Evolutionary conservation across 371 early-diverging fungal species (phyloP).

Genomic region (Syncephalis plumigaleata): DNA sequence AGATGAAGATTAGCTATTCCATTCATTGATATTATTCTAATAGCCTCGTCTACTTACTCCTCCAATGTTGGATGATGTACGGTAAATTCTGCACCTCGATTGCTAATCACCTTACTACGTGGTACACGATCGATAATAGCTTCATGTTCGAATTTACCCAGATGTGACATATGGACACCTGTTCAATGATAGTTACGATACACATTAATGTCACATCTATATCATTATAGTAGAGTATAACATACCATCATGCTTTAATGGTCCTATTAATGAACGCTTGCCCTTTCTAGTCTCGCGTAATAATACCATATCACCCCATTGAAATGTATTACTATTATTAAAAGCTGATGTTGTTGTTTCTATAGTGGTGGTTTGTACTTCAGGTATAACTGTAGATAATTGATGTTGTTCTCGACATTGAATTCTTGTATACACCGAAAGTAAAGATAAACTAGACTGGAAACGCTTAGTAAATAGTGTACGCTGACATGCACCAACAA

Average conservation of each 20-base stretch:
- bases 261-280: constrained; percentile 21
- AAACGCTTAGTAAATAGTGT: no score
- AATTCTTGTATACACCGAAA: background rate
- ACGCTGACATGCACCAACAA: no score
- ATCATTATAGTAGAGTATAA: no score
- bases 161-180: constrained; percentile 10
- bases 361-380: background rate
- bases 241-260: constrained; percentile 13
- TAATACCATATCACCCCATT: constrained; percentile 6
- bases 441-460: no score
- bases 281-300: constrained; percentile 18
- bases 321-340: background rate
- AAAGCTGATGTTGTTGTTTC: background rate
- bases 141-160: constrained; percentile 26
- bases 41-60: constrained; percentile 30
- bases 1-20: no score
- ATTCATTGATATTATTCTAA: background rate
- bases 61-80: constrained; percentile 50
- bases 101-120: constrained; percentile 22
- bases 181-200: background rate
- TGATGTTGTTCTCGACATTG: background rate
- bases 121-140: constrained; percentile 27
- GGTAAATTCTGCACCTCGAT: constrained; percentile 29
- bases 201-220: no score
- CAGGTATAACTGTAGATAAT: background rate